A percentile compares a stretch with the other conserved stretches of the same genome.
phyloP scores from a whole-genome alignment of 1,139 yeast genomes.

The Lodderomyces parapsilosis region DNA sequence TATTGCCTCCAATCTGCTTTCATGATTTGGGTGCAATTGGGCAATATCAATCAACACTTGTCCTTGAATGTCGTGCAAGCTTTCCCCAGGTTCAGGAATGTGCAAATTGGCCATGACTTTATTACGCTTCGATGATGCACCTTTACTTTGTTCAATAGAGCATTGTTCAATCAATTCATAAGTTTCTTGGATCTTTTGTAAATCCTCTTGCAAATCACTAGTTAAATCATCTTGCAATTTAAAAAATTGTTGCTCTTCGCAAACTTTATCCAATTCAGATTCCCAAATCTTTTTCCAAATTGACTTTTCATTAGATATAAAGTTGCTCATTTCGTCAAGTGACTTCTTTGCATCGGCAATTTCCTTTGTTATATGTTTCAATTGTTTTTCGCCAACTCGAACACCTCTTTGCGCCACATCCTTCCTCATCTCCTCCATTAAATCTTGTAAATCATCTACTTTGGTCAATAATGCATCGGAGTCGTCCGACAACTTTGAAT shows the following conservation, averaged over 20 bases:
- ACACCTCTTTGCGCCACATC: slow-evolving; percentile 95
- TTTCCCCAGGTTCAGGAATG: slow-evolving; percentile 67
- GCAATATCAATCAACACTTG: slow-evolving; percentile 80
- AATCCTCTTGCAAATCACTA: slow-evolving; percentile 75
- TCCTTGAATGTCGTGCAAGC: slow-evolving; percentile 66
- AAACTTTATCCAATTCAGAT: slow-evolving; percentile 80
- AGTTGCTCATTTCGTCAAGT: slow-evolving; percentile 56
- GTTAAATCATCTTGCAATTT: slow-evolving; percentile 86
- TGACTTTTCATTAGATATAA: slow-evolving; percentile 68
- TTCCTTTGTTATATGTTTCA: slow-evolving; percentile 66
- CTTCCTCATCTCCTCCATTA: slow-evolving; percentile 83
- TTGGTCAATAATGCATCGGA: slow-evolving; percentile 72
- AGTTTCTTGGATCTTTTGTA: slow-evolving; percentile 77
- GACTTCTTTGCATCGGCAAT: slow-evolving; percentile 55
- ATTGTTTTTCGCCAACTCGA: slow-evolving; percentile 72
- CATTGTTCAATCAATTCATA: slow-evolving; percentile 79
- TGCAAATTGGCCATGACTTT: slow-evolving; percentile 39
- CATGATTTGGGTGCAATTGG: slow-evolving; percentile 80
- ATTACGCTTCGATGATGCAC: slow-evolving; percentile 24
- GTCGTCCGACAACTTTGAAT: slow-evolving; percentile 68
- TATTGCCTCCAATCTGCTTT: slow-evolving; percentile 81
- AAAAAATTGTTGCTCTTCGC: slow-evolving; percentile 92
- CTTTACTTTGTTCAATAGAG: slow-evolving; percentile 67
- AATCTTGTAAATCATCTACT: slow-evolving; percentile 90
- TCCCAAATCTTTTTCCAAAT: slow-evolving; percentile 95